Evolutionary conservation across 2,329 filamentous ascomycete species (phyloP).

Genomic region (Cladophialophora psammophila): DNA sequence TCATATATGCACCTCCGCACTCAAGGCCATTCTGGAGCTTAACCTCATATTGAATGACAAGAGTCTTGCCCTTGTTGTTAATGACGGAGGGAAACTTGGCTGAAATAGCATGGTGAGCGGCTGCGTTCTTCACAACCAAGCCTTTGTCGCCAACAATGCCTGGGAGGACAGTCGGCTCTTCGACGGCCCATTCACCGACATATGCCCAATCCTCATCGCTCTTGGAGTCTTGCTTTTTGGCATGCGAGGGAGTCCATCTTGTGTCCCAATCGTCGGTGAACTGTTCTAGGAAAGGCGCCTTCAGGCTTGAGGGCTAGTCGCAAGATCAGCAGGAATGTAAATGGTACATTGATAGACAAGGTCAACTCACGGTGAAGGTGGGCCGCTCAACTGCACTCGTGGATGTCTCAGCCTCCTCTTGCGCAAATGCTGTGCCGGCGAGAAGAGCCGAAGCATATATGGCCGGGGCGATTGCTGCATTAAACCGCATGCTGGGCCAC

Average conservation of each 20-base stretch:
- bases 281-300: slow-evolving; percentile 96
- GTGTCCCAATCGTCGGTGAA: slow-evolving; percentile 96
- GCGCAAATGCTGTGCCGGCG: slow-evolving; percentile 69
- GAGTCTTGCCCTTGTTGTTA: slow-evolving; percentile 94
- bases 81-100: slow-evolving; percentile 97
- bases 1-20: slow-evolving; percentile 98
- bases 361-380: slow-evolving; percentile 80
- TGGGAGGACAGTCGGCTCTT: slow-evolving; percentile 89
- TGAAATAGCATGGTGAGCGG: slow-evolving; percentile 98
- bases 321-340: slow-evolving; percentile 19
- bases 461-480: slow-evolving; percentile 75
- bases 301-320: slow-evolving; percentile 80
- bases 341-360: not conserved
- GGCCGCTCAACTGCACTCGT: slow-evolving; percentile 71
- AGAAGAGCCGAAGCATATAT: slow-evolving; percentile 75
- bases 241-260: slow-evolving; percentile 92
- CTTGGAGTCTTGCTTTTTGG: slow-evolving; percentile 90
- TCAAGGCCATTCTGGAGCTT: slow-evolving; percentile 98
- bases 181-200: slow-evolving; percentile 93
- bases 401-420: slow-evolving; percentile 61
- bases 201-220: slow-evolving; percentile 94
- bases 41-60: slow-evolving; percentile 98
- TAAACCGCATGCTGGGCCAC: slow-evolving; percentile 77
- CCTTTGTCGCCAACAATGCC: slow-evolving; percentile 95
- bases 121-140: slow-evolving; percentile 96